These are phyloP conservation scores for Boletus mariae DNA, from an alignment of 1,284 basidiomycete species.

Conservation along the genomic window DNA sequence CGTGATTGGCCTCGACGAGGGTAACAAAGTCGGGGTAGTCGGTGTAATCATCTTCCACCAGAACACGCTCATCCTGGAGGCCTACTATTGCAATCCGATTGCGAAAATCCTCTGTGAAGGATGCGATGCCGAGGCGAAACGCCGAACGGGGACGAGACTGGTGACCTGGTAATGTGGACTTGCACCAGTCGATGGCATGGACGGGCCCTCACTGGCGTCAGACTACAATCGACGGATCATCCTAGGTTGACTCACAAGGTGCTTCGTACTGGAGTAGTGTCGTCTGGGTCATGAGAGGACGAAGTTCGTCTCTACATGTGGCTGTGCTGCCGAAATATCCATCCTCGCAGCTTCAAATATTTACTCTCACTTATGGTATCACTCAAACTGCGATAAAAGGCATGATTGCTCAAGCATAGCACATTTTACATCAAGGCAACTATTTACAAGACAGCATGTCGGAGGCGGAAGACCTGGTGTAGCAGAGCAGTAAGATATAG, in stretches of 20 bases:
- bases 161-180: conserved; percentile 69
- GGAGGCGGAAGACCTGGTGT: conserved; percentile 17
- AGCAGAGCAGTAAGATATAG: conserved; percentile 20
- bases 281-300: conserved; percentile 52
- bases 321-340: conserved; percentile 15
- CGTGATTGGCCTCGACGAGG: conserved; percentile 75
- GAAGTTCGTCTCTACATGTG: conserved; percentile 17
- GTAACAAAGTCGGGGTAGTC: conserved; percentile 81
- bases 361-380: not conserved
- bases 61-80: conserved; percentile 75
- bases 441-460: conserved; percentile 33
- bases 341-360: too few relatives aligned
- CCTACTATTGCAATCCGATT: conserved; percentile 83
- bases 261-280: conserved; percentile 71
- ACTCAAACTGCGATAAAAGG: not conserved
- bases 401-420: conserved; percentile 11
- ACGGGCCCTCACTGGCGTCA: conserved; percentile 63
- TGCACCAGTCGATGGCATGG: conserved; percentile 82
- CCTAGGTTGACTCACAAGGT: conserved; percentile 55
- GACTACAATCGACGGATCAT: not conserved
- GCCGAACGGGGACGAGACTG: conserved; percentile 70
- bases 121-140: conserved; percentile 76
- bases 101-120: conserved; percentile 74
- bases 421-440: conserved; percentile 30
- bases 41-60: conserved; percentile 77